Evolutionary conservation across 352 stramenopile species (phyloP).

Genomic region (Pythium vanterpoolii): DNA sequence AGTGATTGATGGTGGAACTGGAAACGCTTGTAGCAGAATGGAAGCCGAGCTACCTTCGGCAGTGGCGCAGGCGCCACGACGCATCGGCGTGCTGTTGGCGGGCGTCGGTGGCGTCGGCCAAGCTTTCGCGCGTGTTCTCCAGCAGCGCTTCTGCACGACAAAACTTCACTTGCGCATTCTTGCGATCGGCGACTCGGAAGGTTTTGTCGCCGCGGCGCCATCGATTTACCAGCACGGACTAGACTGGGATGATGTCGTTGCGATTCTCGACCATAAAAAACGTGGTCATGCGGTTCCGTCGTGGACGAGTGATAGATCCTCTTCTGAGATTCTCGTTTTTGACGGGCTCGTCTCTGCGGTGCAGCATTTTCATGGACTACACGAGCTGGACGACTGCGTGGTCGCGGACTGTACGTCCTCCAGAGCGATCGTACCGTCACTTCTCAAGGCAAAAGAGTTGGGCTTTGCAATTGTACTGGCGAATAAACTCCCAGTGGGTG

Average conservation of each 20-base stretch:
- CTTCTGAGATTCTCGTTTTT: not conserved
- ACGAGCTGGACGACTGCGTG: conserved; percentile 16
- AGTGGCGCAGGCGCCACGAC: not conserved
- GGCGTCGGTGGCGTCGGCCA: conserved; percentile 28
- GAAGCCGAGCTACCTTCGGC: conserved; percentile 3
- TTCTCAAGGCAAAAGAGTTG: conserved; percentile 20
- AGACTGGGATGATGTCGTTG: conserved; percentile 3
- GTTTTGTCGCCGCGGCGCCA: conserved; percentile 6
- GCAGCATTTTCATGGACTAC: conserved; percentile 8
- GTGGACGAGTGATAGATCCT: not conserved
- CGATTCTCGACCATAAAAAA: conserved; percentile 15
- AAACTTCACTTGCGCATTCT: conserved; percentile 15
- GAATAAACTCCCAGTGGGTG: conserved; percentile 54
- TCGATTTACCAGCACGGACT: not conserved
- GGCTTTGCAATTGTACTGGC: conserved; percentile 37
- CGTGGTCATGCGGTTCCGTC: not conserved
- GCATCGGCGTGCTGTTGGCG: conserved; percentile 26
- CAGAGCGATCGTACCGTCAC: conserved; percentile 10
- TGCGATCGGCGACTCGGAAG: conserved; percentile 30
- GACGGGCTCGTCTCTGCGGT: conserved; percentile 7
- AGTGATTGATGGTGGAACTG: not conserved
- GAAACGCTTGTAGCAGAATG: conserved; percentile 1
- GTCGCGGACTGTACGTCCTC: conserved; percentile 34
- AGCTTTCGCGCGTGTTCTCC: conserved; percentile 21
- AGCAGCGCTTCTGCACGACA: conserved; percentile 14